Evolutionary conservation across 768 basidiomycete species (phyloP).

Genomic region (Harrya chromipes): DNA sequence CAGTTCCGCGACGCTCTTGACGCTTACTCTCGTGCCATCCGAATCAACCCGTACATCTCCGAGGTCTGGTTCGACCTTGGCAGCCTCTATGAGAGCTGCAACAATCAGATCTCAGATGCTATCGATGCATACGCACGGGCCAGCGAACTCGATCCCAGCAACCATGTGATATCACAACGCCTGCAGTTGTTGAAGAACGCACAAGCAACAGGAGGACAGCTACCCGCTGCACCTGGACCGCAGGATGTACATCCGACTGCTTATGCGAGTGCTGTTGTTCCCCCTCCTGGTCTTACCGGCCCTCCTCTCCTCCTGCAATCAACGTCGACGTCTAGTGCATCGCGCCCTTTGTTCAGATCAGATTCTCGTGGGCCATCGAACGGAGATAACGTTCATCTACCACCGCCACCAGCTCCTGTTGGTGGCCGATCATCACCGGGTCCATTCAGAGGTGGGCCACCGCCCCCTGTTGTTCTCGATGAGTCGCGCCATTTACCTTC

Average conservation of each 20-base stretch:
- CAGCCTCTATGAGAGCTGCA: constrained; percentile 95
- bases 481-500: constrained; percentile 66
- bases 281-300: constrained; percentile 64
- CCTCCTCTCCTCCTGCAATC: constrained; percentile 64
- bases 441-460: constrained; percentile 81
- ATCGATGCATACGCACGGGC: constrained; percentile 98
- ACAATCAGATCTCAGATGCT: constrained; percentile 97
- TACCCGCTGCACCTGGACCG: constrained; percentile 87
- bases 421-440: constrained; percentile 55
- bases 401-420: constrained; percentile 54
- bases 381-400: constrained; percentile 43
- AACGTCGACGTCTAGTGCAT: constrained; percentile 18
- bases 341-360: constrained; percentile 54
- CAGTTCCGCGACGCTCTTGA: constrained; percentile 99
- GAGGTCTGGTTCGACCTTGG: constrained; percentile 88
- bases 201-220: constrained; percentile 65
- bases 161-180: constrained; percentile 78
- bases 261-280: constrained; percentile 76
- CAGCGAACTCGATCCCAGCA: constrained; percentile 87
- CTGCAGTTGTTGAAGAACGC: constrained; percentile 76
- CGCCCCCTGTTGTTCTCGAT: constrained; percentile 77
- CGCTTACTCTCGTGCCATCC: constrained; percentile 97
- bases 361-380: constrained; percentile 60
- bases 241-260: constrained; percentile 97
- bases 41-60: constrained; percentile 96